Evolutionary conservation across 1,139 yeast genomes (phyloP), one percentile per base, ranked within the genome.

Genomic region (Candida sp.): DNA sequence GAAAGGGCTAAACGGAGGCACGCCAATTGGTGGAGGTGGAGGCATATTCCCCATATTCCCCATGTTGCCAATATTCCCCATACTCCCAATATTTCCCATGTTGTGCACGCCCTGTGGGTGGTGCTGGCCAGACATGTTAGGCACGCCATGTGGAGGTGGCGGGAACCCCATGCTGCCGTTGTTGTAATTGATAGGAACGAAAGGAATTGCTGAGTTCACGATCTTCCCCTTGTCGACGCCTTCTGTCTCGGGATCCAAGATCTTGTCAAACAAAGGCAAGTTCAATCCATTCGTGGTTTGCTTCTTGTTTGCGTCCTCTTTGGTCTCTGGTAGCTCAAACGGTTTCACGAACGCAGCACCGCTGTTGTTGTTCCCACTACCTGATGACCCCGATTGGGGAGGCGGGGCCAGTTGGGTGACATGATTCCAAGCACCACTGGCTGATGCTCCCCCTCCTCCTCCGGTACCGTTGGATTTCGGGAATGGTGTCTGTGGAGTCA

Each of bases 351-450:
- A 58, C 4, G 62, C 49, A 25, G 30, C 38, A 32, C 52, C 49
- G 22, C n/a, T n/a, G n/a, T n/a, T n/a, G n/a, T n/a, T n/a, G n/a
- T n/a, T n/a, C n/a, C n/a, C n/a, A n/a, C n/a, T n/a, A n/a, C n/a
- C n/a, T n/a, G n/a, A n/a, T n/a, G n/a, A n/a, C n/a, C n/a, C n/a
- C n/a, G n/a, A n/a, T n/a, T n/a, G n/a, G 8, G 5, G 66, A 0
- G 78, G 75, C 34, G 78, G 78, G 5, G 78, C 78, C 3, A 74
- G 63, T 32, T 69, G 63, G 1, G 78, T 75, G 22, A 72, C 58
- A 46, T 30, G 41, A 38, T 38, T 35, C 47, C 46, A 64, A 6
- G 31, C 31, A 6, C 40, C 52, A 12, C 30, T 38, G 25, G 27
- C 39, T 35, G n/a, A n/a, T n/a, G n/a, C n/a, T n/a, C n/a, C n/a